Conservation (phyloP, 495 filamentous ascomycete species). For the Hypoxylon rickii region DNA sequence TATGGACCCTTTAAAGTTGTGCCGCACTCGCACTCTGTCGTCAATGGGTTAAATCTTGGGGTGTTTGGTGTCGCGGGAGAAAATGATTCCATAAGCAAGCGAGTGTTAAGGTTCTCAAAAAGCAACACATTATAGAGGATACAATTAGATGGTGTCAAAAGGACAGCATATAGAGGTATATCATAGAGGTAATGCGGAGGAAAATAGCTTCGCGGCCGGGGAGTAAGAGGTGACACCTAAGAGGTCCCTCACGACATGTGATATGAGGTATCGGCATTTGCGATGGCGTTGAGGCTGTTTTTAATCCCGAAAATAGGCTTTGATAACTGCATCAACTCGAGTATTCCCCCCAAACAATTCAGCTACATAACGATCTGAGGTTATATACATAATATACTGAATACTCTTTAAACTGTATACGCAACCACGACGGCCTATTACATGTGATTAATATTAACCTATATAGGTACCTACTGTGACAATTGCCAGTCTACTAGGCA, state of each 20-base stretch:
- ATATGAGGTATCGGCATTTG: conserved; percentile 36
- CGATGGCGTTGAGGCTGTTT: conserved; percentile 28
- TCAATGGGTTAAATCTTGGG: conserved; percentile 9
- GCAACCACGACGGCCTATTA: not conserved
- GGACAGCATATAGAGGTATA: conserved; percentile 33
- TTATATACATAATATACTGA: not conserved
- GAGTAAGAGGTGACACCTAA: conserved; percentile 7
- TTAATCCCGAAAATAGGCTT: not conserved
- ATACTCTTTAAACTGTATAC: too few relatives aligned
- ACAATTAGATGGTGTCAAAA: conserved; percentile 26
- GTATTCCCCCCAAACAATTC: not conserved
- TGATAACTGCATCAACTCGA: not conserved
- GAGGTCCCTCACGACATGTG: conserved; percentile 26
- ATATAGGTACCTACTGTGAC: too few relatives aligned
- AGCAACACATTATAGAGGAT: conserved; percentile 24
- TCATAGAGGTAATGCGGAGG: conserved; percentile 35
- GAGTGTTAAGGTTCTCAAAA: conserved; percentile 22
- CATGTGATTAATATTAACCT: not conserved
- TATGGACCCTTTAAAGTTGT: conserved; percentile 77
- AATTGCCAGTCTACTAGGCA: too few relatives aligned
- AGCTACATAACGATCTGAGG: not conserved
- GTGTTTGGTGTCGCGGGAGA: conserved; percentile 19
- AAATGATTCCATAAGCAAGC: conserved; percentile 20
- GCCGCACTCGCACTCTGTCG: not conserved
- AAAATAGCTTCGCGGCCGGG: conserved; percentile 27